phyloP scores from a whole-genome alignment of 495 filamentous ascomycete genomes.

The Neurospora sp. region DNA sequence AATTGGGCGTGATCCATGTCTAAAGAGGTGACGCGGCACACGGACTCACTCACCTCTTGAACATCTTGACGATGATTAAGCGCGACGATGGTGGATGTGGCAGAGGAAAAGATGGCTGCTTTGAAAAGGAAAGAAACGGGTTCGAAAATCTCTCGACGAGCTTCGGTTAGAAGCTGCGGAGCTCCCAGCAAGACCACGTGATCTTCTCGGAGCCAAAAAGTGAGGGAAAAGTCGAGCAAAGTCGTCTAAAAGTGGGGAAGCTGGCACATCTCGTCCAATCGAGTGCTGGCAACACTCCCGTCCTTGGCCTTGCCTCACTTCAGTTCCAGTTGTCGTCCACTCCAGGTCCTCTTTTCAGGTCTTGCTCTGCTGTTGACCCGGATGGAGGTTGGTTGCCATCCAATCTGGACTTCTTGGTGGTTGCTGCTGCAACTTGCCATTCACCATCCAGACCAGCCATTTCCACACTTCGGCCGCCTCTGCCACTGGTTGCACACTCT shows the following conservation, averaged over 20 bases:
- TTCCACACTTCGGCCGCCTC: neutral
- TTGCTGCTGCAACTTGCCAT: neutral
- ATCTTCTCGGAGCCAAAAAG: slow-evolving; percentile 2
- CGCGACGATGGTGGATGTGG: slow-evolving; percentile 31
- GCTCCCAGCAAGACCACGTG: slow-evolving; percentile 21
- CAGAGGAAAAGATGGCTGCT: slow-evolving; percentile 31
- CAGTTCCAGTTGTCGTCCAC: neutral
- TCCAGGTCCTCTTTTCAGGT: neutral
- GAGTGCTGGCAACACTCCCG: neutral
- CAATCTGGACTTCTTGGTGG: neutral
- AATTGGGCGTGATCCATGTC: slow-evolving; percentile 21
- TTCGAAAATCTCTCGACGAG: slow-evolving; percentile 31
- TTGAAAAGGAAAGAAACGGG: slow-evolving; percentile 25
- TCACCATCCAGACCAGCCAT: neutral
- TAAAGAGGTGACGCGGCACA: slow-evolving; percentile 4
- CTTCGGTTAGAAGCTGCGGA: slow-evolving; percentile 29
- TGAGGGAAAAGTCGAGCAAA: neutral
- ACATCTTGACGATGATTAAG: slow-evolving; percentile 60
- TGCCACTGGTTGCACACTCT: neutral
- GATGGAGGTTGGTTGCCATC: neutral
- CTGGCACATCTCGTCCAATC: neutral
- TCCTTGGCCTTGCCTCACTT: neutral
- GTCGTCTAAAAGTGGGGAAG: neutral
- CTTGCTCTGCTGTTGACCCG: neutral
- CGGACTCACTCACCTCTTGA: slow-evolving; percentile 63